These are phyloP conservation scores for Solanum dulcamara DNA, from an alignment of 257 asterid species.

Conservation along the genomic window DNA sequence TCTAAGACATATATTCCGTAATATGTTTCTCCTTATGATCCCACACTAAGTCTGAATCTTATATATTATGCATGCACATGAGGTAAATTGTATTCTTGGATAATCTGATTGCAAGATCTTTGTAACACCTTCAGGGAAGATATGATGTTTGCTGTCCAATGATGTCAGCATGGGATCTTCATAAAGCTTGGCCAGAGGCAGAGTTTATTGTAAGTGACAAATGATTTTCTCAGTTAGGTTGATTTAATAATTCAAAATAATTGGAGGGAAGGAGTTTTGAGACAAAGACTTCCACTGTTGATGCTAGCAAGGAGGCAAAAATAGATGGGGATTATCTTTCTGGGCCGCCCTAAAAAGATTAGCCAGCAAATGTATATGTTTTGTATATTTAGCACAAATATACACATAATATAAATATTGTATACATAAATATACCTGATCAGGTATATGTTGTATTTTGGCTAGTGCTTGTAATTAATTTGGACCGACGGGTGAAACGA, in stretches of 20 bases:
- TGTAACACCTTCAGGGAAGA: constrained; percentile 60
- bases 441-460: not conserved
- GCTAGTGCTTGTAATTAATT: not conserved
- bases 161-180: constrained; percentile 99
- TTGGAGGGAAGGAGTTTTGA: not conserved
- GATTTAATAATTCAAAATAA: not conserved
- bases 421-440: not conserved
- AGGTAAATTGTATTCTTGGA: not conserved
- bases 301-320: not conserved
- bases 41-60: not conserved
- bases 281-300: not conserved
- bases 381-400: not conserved
- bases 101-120: not conserved
- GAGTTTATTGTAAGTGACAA: constrained; percentile 56
- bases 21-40: not conserved
- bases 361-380: not conserved
- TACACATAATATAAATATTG: not conserved
- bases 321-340: not conserved
- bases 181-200: constrained; percentile 96
- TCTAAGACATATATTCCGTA: not conserved
- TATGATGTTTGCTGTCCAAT: constrained; percentile 88
- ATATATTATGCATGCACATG: not conserved
- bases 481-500: not conserved
- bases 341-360: not conserved
- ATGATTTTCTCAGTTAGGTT: constrained; percentile 1